phyloP scores from a whole-genome alignment of 2,329 filamentous ascomycete species.

The Aspergillus vadensis region DNA sequence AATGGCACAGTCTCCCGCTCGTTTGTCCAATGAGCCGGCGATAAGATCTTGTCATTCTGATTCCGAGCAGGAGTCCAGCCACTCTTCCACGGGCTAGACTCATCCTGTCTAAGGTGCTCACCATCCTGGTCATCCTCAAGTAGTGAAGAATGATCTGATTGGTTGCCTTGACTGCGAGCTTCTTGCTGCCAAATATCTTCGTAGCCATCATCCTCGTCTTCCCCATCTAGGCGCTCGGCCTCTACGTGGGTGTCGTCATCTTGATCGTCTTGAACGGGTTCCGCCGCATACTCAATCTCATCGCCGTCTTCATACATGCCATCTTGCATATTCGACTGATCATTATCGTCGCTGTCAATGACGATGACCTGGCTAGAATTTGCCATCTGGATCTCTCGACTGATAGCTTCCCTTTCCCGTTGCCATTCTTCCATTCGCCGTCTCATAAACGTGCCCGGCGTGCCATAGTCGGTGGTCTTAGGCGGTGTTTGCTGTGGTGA shows the following conservation, averaged over 20 bases:
- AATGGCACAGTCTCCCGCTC: conserved; percentile 30
- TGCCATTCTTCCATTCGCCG: conserved; percentile 47
- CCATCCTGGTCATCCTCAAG: conserved; percentile 24
- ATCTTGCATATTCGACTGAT: conserved; percentile 10
- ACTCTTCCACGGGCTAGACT: conserved; percentile 38
- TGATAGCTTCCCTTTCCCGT: conserved; percentile 47
- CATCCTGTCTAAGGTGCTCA: conserved; percentile 22
- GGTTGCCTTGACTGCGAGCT: conserved; percentile 40
- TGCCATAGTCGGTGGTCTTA: conserved; percentile 7
- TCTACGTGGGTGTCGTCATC: conserved; percentile 20
- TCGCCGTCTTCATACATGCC: conserved; percentile 2
- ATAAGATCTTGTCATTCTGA: conserved; percentile 27
- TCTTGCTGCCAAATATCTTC: conserved; percentile 54
- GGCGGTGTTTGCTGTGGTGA: conserved; percentile 13
- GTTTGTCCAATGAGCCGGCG: conserved; percentile 33
- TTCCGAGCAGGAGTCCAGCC: conserved; percentile 27
- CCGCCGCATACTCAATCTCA: conserved; percentile 8
- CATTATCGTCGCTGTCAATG: conserved; percentile 44
- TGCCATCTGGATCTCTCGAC: conserved; percentile 46
- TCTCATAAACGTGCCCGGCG: conserved; percentile 27
- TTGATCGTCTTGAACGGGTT: conserved; percentile 10
- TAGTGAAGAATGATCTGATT: conserved; percentile 29
- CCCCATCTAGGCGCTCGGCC: conserved; percentile 18
- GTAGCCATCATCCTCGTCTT: conserved; percentile 39
- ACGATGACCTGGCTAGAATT: conserved; percentile 48